Evolutionary conservation across 305 asterid genomes (phyloP).

Genomic region (Fraxinus velutina): DNA sequence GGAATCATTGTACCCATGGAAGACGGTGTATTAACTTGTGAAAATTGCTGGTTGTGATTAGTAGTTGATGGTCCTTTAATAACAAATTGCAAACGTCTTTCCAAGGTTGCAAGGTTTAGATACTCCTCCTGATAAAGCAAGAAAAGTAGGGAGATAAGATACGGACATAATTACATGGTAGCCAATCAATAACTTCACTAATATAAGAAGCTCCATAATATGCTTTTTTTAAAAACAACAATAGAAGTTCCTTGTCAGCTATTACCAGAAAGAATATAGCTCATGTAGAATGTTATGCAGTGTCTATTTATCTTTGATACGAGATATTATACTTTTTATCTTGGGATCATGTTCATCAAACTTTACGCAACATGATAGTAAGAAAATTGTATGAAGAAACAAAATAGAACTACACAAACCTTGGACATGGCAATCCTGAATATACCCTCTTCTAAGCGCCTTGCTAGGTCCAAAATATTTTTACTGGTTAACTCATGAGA

Average conservation of each 20-base stretch:
- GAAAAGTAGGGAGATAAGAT: conserved; percentile 10
- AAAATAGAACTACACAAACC: conserved; percentile 41
- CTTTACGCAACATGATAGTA: neutral
- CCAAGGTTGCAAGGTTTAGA: conserved; percentile 63
- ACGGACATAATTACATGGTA: neutral
- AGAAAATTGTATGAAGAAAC: conserved; percentile 13
- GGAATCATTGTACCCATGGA: conserved; percentile 88
- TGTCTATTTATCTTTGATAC: neutral
- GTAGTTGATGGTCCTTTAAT: conserved; percentile 50
- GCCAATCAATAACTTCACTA: conserved; percentile 16
- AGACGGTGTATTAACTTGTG: conserved; percentile 58
- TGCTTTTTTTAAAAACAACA: neutral
- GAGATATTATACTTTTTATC: neutral
- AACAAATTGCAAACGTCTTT: conserved; percentile 62
- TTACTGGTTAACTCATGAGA: conserved; percentile 46
- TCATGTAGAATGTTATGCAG: neutral
- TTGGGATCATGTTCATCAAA: neutral
- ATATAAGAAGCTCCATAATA: neutral
- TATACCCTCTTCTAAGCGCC: conserved; percentile 79
- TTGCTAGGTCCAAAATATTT: conserved; percentile 68
- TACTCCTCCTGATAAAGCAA: conserved; percentile 69
- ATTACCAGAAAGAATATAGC: conserved; percentile 8
- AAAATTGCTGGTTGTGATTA: conserved; percentile 64
- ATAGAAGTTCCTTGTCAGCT: conserved; percentile 5
- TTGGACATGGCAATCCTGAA: conserved; percentile 62